These are phyloP conservation scores for Tricholoma terreum DNA, from an alignment of 768 basidiomycete species.

Conservation along the genomic window DNA sequence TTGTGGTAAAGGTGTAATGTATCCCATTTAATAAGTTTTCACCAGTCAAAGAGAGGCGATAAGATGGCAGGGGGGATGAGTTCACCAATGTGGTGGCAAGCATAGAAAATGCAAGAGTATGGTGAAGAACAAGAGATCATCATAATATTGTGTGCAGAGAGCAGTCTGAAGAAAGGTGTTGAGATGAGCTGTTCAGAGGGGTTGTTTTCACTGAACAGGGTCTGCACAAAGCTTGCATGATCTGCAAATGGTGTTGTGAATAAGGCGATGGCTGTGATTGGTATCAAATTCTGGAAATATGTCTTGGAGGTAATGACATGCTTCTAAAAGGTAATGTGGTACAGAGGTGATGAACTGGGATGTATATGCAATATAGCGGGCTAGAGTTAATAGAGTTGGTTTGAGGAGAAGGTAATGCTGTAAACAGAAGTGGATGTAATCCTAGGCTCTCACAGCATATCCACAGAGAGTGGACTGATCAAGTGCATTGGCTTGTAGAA, in stretches of 20 bases:
- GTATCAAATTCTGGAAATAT: neutral
- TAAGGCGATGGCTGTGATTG: neutral
- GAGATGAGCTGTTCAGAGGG: neutral
- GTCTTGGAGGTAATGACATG: neutral
- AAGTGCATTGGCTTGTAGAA: too few species aligned
- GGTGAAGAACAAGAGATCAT: neutral
- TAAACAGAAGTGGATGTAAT: too few species aligned
- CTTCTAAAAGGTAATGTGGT: conserved; percentile 7
- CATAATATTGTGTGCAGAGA: neutral
- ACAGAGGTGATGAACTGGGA: too few species aligned
- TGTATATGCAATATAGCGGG: conserved; percentile 16
- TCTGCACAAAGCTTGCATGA: neutral
- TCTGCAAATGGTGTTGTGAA: too few species aligned
- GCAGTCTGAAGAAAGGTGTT: neutral
- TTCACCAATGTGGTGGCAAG: neutral
- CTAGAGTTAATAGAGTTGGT: conserved; percentile 15
- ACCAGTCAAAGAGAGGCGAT: neutral
- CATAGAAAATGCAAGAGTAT: neutral
- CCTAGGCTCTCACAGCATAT: conserved; percentile 21
- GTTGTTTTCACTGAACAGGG: neutral
- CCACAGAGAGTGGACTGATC: conserved; percentile 12
- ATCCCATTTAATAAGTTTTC: neutral
- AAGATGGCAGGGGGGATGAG: neutral
- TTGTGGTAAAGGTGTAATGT: neutral
- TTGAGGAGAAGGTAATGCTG: conserved; percentile 12